Base-by-base conservation (phyloP, 1,284 basidiomycete genomes). In the Malassezia equina region DNA sequence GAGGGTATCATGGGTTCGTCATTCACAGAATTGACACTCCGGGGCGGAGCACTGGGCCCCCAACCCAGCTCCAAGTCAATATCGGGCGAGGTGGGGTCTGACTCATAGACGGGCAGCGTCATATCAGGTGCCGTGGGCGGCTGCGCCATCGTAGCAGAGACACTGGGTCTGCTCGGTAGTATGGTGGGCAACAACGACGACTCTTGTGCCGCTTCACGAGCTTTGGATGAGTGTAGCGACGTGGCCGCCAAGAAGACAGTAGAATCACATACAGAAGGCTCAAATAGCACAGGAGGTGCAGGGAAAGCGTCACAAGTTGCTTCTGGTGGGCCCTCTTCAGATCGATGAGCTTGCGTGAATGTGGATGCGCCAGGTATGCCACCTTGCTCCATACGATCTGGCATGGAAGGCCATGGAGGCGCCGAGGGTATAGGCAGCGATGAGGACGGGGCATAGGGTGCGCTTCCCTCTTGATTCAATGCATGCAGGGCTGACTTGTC, bases 401-500 rank as follows among this genome's bases (percentile, higher is more conserved):
- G 3, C 19, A 21, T 1, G 8, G 36, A 39, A 21, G n/a, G 36
- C 36, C 36, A 21, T 12, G 19, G 41, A n/a, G 41, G 41, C 2
- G 41, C 41, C 3, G 41, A 27, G 4, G 41, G 41, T 28, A 17
- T 28, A 6, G 41, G 21, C 7, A 27, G 8, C 1, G 24, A 25
- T n/a, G 7, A 24, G 4, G 47, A 23, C 6, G 21, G 33, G n/a
- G 21, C 3, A 36, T 21, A 1, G 9, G 55, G 55, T 25, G 55
- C 49, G 32, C 55, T 57, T n/a, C 33, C 27, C 9, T 50, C 50
- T 4, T 2, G 5, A 7, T 17, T 7, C 15, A 57, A 36, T 8
- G 49, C 55, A 6, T 33, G n/a, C 11, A 57, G 19, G 2, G 27
- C 28, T 3, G 49, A 17, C 42, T 57, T 57, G 12, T 57, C 55